phyloP scores from a whole-genome alignment of 139 green algal genomes.

The Parachlorella kessleri region DNA sequence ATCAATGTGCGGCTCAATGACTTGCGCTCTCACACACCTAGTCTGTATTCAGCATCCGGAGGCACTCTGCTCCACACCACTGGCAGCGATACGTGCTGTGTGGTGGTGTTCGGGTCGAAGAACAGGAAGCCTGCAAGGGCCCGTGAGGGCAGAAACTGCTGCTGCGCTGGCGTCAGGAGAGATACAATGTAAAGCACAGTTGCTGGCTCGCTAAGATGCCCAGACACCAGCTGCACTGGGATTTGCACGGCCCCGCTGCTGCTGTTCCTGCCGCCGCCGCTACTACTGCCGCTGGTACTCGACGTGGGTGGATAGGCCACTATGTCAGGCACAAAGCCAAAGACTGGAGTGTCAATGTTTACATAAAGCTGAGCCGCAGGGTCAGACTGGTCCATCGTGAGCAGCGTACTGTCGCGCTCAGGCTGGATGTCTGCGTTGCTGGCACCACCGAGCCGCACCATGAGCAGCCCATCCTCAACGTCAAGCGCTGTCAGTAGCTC shows the following conservation, averaged over 20 bases:
- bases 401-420: not conserved
- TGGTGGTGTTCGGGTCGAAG: not conserved
- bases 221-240: constrained; percentile 18
- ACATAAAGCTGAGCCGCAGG: no score
- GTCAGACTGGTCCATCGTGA: not conserved
- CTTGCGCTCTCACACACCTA: constrained; percentile 12
- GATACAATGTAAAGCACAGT: constrained; percentile 9
- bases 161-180: not conserved
- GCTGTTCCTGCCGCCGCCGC: not conserved
- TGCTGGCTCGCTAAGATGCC: constrained; percentile 1
- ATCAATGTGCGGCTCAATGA: not conserved
- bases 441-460: not conserved
- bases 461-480: constrained; percentile 6
- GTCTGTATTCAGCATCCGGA: constrained; percentile 32
- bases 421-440: not conserved
- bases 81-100: constrained; percentile 28
- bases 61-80: constrained; percentile 47
- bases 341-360: constrained; percentile 9
- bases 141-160: constrained; percentile 10
- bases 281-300: not conserved
- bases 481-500: constrained; percentile 8
- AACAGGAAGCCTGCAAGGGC: constrained; percentile 23
- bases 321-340: constrained; percentile 17
- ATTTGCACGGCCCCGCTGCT: not conserved
- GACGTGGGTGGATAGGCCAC: constrained; percentile 11